Evolutionary conservation across 2,329 filamentous ascomycete species (phyloP), one percentile per base, ranked within the genome.

Genomic region (Hortaea sp.): DNA sequence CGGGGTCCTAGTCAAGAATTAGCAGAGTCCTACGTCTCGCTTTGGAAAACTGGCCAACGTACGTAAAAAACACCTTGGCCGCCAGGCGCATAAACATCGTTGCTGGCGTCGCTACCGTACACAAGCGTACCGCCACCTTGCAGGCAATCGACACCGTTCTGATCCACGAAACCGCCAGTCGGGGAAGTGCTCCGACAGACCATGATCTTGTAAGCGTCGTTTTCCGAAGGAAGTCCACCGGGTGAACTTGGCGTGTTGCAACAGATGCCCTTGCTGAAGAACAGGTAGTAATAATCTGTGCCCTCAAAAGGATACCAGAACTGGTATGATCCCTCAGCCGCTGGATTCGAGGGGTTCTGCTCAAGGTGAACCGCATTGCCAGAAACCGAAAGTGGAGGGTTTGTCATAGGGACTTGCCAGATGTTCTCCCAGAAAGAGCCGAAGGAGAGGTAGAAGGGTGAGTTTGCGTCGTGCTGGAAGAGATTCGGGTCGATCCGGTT

Each of bases 71-170:
- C 72, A 39, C 76, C 78, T 62, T 84, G 79, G 34, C 80, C 80
- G 50, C 81, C 81, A 7, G 81, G 81, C 29, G 75, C 81, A 53
- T 84, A 85, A 0, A 82, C 71, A 29, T 65, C 74, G 37, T 39
- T 12, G 7, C 10, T 81, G 5, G 65, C 76, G 53, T 84, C 79
- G 11, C 71, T 76, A 51, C 72, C 71, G 0, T 85, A 67, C 0
- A 85, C 74, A 4, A 76, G 66, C 0, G 76, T 81, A 1, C 82
- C 81, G 6, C 81, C 81, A 39, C 74, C 73, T 7, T 66, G 56
- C 0, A 67, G 72, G 58, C 80, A 84, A 31, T 68, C 64, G 11
- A 58, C 65, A 1, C 80, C 79, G 43, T 58, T 59, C 46, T 71
- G 64, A 54, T 84, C 81, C 28, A 72, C 74, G 56, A 79, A 85